Conservation (phyloP, 495 filamentous ascomycete genomes). For the Parachaetomium inaequale region DNA sequence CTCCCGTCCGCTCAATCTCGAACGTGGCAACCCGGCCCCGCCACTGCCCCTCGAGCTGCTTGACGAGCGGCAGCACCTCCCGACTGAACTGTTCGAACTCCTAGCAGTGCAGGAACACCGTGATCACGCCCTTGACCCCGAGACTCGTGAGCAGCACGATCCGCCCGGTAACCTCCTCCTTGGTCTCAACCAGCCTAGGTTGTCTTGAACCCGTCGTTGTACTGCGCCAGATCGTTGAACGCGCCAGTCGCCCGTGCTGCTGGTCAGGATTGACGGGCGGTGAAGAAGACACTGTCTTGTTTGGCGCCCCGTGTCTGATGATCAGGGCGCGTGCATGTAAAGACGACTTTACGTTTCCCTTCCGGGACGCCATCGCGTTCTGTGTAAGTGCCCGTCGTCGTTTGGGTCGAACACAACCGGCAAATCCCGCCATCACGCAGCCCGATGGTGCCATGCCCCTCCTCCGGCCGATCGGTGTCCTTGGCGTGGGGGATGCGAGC, state of each 20-base stretch:
- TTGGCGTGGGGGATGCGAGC: constrained; percentile 25
- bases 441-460: constrained; percentile 14
- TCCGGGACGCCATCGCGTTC: neutral
- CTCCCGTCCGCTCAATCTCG: neutral
- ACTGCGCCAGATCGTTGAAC: neutral
- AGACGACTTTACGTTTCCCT: neutral
- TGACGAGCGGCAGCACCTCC: neutral
- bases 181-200: neutral
- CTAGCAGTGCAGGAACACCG: neutral
- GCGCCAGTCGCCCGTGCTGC: neutral
- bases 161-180: neutral
- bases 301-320: neutral
- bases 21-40: neutral
- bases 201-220: neutral
- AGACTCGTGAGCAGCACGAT: neutral
- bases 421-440: neutral
- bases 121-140: neutral
- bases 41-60: neutral
- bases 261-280: neutral
- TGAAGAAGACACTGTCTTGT: neutral
- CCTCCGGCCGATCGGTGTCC: constrained; percentile 11
- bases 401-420: neutral
- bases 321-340: neutral
- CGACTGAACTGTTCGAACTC: neutral
- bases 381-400: neutral